Evolutionary conservation across 208 protist genomes (phyloP).

Genomic region (Trypanosoma mega): DNA sequence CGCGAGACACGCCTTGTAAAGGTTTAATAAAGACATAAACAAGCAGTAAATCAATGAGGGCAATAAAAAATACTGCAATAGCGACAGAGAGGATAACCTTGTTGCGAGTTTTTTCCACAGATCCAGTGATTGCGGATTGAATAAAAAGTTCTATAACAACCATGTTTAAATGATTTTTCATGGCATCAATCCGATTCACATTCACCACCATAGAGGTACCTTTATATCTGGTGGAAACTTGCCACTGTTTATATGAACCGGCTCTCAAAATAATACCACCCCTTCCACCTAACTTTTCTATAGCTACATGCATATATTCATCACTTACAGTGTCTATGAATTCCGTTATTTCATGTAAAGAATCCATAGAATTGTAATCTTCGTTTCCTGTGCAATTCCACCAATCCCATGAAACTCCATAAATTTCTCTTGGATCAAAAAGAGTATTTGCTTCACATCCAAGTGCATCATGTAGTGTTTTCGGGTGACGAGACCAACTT

Average conservation of each 20-base stretch:
- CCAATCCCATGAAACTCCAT: constrained; percentile 38
- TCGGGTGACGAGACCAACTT: too few species aligned
- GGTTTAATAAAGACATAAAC: constrained; percentile 47
- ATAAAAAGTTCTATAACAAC: constrained; percentile 3
- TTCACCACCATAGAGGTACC: constrained; percentile 1
- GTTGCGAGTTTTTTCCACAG: background rate
- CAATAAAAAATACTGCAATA: constrained; percentile 9
- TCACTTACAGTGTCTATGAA: constrained; percentile 25
- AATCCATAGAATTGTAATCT: background rate
- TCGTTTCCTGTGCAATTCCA: constrained; percentile 30
- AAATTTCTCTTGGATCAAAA: constrained; percentile 21
- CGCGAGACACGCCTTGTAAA: constrained; percentile 28
- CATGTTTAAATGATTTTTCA: background rate
- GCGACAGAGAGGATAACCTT: constrained; percentile 4
- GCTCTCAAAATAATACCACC: constrained; percentile 19
- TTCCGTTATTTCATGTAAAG: background rate
- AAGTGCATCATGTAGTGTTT: too few species aligned
- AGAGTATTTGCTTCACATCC: too few species aligned
- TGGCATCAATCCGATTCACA: background rate
- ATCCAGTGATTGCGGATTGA: background rate
- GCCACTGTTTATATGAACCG: constrained; percentile 10
- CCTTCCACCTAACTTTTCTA: constrained; percentile 22
- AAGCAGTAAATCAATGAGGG: constrained; percentile 23
- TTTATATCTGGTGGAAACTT: constrained; percentile 15
- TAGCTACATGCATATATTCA: constrained; percentile 23